These are phyloP conservation scores for Anethum foeniculum DNA, from an alignment of 140 eudicot genomes.

Conservation along the genomic window DNA sequence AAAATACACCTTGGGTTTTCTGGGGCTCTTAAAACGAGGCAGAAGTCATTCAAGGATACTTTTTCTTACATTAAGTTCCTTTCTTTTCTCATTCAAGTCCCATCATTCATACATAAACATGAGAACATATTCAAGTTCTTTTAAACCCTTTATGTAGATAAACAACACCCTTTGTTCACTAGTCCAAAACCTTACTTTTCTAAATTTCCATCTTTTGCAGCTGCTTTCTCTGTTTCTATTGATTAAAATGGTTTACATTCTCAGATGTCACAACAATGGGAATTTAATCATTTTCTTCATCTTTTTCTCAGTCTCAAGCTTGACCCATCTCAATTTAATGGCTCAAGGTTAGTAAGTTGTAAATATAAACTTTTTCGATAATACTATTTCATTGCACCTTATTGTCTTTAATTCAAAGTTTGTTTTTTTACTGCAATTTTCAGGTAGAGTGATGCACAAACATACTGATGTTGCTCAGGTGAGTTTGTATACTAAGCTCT, in stretches of 20 bases:
- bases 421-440: background rate
- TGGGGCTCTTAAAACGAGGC: slow-evolving; percentile 1
- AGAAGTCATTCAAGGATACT: background rate
- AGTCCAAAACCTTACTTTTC: background rate
- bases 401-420: background rate
- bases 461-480: slow-evolving; percentile 9
- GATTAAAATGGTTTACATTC: slow-evolving; percentile 17
- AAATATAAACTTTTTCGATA: background rate
- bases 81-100: slow-evolving; percentile 3
- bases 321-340: slow-evolving; percentile 12
- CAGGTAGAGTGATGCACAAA: slow-evolving; percentile 21
- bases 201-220: background rate
- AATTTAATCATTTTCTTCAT: slow-evolving; percentile 19
- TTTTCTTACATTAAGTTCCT: slow-evolving; percentile 3
- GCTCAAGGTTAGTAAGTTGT: slow-evolving; percentile 25
- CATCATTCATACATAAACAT: background rate
- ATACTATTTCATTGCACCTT: background rate
- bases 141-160: background rate
- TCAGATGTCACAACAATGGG: slow-evolving; percentile 13
- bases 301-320: slow-evolving; percentile 14
- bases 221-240: background rate
- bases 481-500: background rate
- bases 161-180: background rate
- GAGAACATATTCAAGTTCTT: background rate
- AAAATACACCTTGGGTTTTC: background rate